Percentiles rank a stretch among this genome's conserved stretches.
These are phyloP conservation scores for Jatropha curcas DNA, from an alignment of 345 rosid species.

Conservation along the genomic window DNA sequence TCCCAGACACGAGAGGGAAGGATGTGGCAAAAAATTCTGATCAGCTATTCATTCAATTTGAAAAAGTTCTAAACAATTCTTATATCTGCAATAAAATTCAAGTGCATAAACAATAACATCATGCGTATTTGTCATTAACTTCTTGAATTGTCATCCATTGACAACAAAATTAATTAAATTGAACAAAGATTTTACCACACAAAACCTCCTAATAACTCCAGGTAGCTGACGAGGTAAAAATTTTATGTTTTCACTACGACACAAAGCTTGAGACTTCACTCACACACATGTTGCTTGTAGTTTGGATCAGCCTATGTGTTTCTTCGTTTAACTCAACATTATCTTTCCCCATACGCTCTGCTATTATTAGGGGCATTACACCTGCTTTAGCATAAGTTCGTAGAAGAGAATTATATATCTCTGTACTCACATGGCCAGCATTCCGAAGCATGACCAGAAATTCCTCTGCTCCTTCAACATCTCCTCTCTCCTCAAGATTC, in stretches of 20 bases:
- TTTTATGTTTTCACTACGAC: constrained; percentile 16
- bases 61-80: not conserved
- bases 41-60: not conserved
- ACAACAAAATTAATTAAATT: not conserved
- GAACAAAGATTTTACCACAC: not conserved
- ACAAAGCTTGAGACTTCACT: constrained; percentile 50
- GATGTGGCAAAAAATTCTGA: too few relatives aligned
- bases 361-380: constrained; percentile 70
- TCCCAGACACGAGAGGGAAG: not conserved
- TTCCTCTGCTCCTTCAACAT: constrained; percentile 67
- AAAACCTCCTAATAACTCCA: not conserved
- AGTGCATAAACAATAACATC: not conserved
- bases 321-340: constrained; percentile 59
- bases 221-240: not conserved
- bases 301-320: constrained; percentile 55
- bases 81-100: not conserved
- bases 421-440: constrained; percentile 63
- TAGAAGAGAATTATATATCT: constrained; percentile 65
- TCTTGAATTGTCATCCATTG: not conserved
- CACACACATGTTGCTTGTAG: constrained; percentile 64
- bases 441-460: constrained; percentile 56
- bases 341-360: constrained; percentile 75
- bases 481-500: constrained; percentile 57
- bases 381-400: constrained; percentile 77
- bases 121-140: not conserved